Evolutionary conservation across 2,329 filamentous ascomycete genomes (phyloP).

Genomic region (Aspergillus sp.): DNA sequence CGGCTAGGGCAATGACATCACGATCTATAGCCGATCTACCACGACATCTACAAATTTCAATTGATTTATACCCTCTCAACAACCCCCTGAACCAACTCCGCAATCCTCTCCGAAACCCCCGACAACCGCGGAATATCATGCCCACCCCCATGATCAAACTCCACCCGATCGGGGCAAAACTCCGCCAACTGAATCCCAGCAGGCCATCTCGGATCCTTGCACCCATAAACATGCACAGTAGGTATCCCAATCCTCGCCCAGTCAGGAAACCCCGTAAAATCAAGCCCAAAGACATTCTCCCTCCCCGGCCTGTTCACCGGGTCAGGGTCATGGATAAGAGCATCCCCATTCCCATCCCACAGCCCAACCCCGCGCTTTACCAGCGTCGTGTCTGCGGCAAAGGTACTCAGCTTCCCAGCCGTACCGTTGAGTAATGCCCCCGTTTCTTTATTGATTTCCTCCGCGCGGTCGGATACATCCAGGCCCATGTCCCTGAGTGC

Average conservation of each 20-base stretch:
- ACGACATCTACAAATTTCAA: too few species aligned
- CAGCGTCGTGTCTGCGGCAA: not conserved
- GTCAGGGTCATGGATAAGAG: not conserved
- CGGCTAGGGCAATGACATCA: not conserved
- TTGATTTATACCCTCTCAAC: not conserved
- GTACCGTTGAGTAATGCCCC: not conserved
- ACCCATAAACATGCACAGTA: slow-evolving; percentile 4
- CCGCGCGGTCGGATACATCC: not conserved
- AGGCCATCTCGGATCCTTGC: slow-evolving; percentile 2
- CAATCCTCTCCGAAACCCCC: not conserved
- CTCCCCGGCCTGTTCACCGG: not conserved
- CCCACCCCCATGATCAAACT: slow-evolving; percentile 4
- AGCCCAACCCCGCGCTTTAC: not conserved
- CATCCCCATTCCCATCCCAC: not conserved
- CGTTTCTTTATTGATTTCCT: not conserved
- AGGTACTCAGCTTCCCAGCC: not conserved
- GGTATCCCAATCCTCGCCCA: not conserved
- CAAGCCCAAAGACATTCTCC: not conserved
- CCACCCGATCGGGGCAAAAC: not conserved
- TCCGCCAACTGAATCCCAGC: slow-evolving; percentile 4
- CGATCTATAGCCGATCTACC: not conserved
- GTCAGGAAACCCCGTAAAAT: not conserved
- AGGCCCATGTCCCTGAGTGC: not conserved
- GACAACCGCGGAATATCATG: slow-evolving; percentile 3
- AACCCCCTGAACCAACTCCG: not conserved